Evolutionary conservation across 2,329 filamentous ascomycete species (phyloP), one percentile per base, ranked within the genome.

Genomic region (Aspergillus transmontanensis): DNA sequence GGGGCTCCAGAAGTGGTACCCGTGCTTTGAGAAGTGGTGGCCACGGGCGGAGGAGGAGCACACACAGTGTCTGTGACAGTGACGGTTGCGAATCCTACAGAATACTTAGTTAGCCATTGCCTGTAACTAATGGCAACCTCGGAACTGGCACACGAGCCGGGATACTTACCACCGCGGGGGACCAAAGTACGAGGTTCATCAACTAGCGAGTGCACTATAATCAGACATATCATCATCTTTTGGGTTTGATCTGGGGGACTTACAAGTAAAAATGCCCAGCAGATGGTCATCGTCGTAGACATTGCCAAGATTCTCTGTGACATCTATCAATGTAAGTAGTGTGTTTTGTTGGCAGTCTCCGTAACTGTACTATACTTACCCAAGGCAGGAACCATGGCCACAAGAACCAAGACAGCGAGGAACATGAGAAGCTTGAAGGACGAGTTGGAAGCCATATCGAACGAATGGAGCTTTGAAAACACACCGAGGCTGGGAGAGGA

Each of bases 21-120:
- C 48, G 45, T 32, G 28, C 10, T 19, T 32, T 51, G 48, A 51
- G 48, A 41, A 51, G 62, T 57, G 19, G 57, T 60, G 12, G 30
- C 51, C 6, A 43, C 41, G 26, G 56, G 50, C 16, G 32, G 34
- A 32, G 32, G 34, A 32, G 63, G 45, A 23, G 53, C 63, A 54
- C 68, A 69, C 4, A 65, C 51, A 16, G 71, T 74, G n/a, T 69
- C 65, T 19, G 71, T 73, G 21, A 70, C 59, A 19, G 71, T 73
- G 10, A 72, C 65, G 21, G 66, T 68, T 41, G 59, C 61, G 36
- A 41, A 21, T 19, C 32, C 56, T 62, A 16, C 28, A 32, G 28
- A 16, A 30, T 32, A 12, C 21, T 12, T 39, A 9, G 41, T 66
- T 41, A 65, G 36, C 32, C 4, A 28, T 39, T 55, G 34, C 32